These are phyloP conservation scores for Ustilago cynodontis DNA, from an alignment of 1,284 basidiomycete genomes.

Conservation along the genomic window DNA sequence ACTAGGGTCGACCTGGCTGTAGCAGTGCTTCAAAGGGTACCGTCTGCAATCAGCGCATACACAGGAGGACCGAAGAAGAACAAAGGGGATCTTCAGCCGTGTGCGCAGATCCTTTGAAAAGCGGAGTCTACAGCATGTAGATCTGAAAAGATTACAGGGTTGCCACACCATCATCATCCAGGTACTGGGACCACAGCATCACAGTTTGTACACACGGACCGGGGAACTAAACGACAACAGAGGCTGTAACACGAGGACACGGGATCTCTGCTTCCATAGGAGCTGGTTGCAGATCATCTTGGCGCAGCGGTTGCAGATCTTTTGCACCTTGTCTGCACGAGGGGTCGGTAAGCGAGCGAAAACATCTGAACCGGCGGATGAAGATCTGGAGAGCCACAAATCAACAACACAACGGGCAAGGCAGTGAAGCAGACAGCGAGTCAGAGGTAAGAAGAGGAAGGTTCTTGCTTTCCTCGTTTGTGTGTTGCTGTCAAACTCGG, in stretches of 20 bases:
- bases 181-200: slow-evolving; percentile 3
- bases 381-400: neutral
- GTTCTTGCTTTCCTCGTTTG: neutral
- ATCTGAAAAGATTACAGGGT: neutral
- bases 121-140: neutral
- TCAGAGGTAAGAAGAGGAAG: neutral
- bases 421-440: no score
- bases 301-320: slow-evolving; percentile 9
- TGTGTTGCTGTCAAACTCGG: slow-evolving; percentile 4
- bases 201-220: neutral
- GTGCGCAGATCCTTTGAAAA: neutral
- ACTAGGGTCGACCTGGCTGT: neutral
- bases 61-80: neutral
- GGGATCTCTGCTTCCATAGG: neutral
- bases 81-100: neutral
- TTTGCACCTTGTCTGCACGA: slow-evolving; percentile 6
- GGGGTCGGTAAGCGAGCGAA: neutral
- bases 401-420: neutral
- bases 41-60: neutral
- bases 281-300: slow-evolving; percentile 19
- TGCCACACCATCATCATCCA: neutral
- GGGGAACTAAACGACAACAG: neutral
- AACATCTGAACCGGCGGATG: slow-evolving; percentile 7
- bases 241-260: neutral
- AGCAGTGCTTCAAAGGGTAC: no score